Base-by-base conservation (phyloP, 108 stramenopile species). In the Skeletonema marinoi region DNA sequence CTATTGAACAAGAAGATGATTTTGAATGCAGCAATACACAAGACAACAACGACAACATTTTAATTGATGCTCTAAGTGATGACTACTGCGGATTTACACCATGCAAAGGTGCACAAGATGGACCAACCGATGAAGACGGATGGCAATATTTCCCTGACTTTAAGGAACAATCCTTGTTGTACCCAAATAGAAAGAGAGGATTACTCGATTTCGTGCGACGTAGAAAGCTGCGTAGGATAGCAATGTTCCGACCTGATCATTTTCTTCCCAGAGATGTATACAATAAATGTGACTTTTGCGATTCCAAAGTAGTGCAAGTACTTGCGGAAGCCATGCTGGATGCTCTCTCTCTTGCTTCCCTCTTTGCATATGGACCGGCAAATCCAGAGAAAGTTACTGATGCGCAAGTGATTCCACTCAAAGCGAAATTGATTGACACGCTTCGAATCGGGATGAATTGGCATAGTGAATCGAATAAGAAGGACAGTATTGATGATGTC, bases 61-160 rank as follows among this genome's bases (percentile, higher is more conserved):
- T 12, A 3, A 42, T 32, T 58, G 38, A 44, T 3, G 25, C 25
- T 25, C 25, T 25, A 25, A 25, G 25, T 25, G 36, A 66, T 30
- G 74, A 75, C 4, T 69, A 54, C 17, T 74, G 73, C 46, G 78
- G 78, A 63, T 74, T 82, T 33, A 41, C 19, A 7, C 65, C 72
- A 0, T 68, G 65, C 32, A 39, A 54, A 13, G 79, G 78, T 14
- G 32, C 68, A 2, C 73, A 64, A 21, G 82, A 77, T 46, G 74
- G 73, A 39, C 68, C 73, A 1, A 67, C 78, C 19, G 78, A 78
- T 41, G 80, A 74, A 62, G 84, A 78, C 0, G 78, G 84, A 39
- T 90, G 89, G 89, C 60, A 74, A 58, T 90, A 90, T 51, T 83
- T 83, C 11, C 71, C 41, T 4, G 89, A 90, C 51, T 90, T 90